phyloP scores from a whole-genome alignment of 306 rosid species.

The Malus asiatica region DNA sequence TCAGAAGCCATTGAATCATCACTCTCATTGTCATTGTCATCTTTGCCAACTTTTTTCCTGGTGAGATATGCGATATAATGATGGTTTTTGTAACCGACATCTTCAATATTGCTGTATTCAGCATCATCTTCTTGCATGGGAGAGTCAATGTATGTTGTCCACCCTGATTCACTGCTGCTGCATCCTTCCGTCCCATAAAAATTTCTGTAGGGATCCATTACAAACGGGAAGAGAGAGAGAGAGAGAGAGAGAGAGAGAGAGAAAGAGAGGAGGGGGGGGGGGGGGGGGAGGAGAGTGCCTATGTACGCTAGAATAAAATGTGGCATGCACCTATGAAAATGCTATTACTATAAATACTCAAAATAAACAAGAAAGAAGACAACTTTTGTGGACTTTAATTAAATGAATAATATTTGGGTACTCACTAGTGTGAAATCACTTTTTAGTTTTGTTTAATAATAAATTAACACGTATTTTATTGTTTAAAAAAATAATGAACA shows the following conservation, averaged over 20 bases:
- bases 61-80: neutral
- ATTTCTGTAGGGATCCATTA: conserved; percentile 38
- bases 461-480: no score
- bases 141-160: conserved; percentile 73
- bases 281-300: neutral
- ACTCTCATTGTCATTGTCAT: conserved; percentile 41
- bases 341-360: conserved; percentile 11
- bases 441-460: no score
- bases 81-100: conserved; percentile 3
- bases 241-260: neutral
- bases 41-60: conserved; percentile 14
- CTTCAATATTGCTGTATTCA: conserved; percentile 28
- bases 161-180: conserved; percentile 86
- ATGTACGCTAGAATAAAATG: conserved; percentile 22
- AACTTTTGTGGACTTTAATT: neutral
- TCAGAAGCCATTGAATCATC: conserved; percentile 88
- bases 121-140: conserved; percentile 60
- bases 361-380: conserved; percentile 9
- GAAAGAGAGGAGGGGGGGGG: neutral
- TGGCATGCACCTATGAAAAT: conserved; percentile 6
- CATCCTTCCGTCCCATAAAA: conserved; percentile 50
- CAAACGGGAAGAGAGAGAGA: neutral
- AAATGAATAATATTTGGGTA: no score
- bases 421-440: no score
- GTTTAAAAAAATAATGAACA: no score